Conservation (phyloP, 148 eudicot species). For the Amaranthus hypochondriacus region DNA sequence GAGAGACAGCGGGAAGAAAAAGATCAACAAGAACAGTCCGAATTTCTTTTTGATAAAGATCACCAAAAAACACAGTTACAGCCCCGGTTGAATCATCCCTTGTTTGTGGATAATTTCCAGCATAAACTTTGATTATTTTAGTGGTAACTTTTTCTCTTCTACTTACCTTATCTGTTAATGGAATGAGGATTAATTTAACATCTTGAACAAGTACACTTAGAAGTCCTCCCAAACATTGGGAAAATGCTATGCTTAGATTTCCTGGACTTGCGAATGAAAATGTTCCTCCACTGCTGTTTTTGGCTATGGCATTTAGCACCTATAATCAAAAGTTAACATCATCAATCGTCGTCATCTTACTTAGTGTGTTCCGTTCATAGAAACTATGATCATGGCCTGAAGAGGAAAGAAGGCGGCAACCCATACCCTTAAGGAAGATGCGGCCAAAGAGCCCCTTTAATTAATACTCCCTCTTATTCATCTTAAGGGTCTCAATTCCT, state of each 20-base stretch:
- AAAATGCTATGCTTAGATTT: slow-evolving; percentile 13
- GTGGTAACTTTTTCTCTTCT: neutral
- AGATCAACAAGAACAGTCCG: slow-evolving; percentile 20
- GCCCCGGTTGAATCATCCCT: neutral
- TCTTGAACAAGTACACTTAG: slow-evolving; percentile 20
- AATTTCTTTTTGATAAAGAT: slow-evolving; percentile 25
- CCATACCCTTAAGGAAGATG: too few relatives aligned
- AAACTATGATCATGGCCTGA: too few relatives aligned
- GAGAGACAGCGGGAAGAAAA: slow-evolving; percentile 6
- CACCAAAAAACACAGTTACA: slow-evolving; percentile 20
- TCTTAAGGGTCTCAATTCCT: too few relatives aligned
- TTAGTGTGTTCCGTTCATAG: too few relatives aligned
- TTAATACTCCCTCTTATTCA: too few relatives aligned
- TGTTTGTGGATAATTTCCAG: slow-evolving; percentile 5
- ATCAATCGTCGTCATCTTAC: too few relatives aligned
- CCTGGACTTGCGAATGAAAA: slow-evolving; percentile 10
- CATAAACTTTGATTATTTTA: slow-evolving; percentile 10
- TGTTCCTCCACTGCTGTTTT: slow-evolving; percentile 17
- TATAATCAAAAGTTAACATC: neutral
- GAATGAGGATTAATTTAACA: neutral
- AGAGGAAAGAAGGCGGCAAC: too few relatives aligned
- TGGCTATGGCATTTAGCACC: slow-evolving; percentile 18
- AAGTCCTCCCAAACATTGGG: slow-evolving; percentile 24
- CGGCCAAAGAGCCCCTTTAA: too few relatives aligned
- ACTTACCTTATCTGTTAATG: neutral